Evolutionary conservation across 108 stramenopile genomes (phyloP).

Genomic region (Mayamaea pseudoterrestris): DNA sequence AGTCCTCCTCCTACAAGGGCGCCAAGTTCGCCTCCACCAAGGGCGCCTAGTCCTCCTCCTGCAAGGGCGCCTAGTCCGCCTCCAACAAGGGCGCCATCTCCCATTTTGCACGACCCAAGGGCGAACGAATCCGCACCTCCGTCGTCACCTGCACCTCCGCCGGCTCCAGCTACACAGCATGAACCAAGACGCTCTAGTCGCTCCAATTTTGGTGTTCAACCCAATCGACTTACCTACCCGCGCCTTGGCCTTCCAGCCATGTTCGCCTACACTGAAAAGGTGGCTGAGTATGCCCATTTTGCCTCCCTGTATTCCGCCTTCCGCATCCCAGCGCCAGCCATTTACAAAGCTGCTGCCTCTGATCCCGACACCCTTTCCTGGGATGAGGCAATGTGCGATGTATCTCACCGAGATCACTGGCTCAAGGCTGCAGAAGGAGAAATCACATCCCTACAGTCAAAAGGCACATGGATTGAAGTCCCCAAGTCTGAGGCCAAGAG

Average conservation of each 20-base stretch:
- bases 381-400: not conserved
- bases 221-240: not conserved
- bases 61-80: not conserved
- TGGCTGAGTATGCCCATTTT: not conserved
- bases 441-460: not conserved
- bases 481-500: constrained; percentile 2
- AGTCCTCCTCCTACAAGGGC: not conserved
- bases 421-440: not conserved
- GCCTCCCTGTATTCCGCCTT: not conserved
- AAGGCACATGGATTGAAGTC: constrained; percentile 8
- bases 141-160: not conserved
- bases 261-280: not conserved
- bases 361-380: not conserved
- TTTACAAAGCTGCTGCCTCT: not conserved
- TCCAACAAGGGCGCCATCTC: not conserved
- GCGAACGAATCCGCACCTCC: not conserved
- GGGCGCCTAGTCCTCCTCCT: not conserved
- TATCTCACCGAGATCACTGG: not conserved
- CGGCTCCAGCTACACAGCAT: not conserved
- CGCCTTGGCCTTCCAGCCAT: not conserved
- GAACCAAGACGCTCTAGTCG: not conserved
- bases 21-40: not conserved
- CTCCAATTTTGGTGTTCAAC: not conserved
- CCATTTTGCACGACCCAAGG: not conserved
- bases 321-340: not conserved